Base-by-base conservation (phyloP, 108 stramenopile species). In the Schizochytrium sp. region DNA sequence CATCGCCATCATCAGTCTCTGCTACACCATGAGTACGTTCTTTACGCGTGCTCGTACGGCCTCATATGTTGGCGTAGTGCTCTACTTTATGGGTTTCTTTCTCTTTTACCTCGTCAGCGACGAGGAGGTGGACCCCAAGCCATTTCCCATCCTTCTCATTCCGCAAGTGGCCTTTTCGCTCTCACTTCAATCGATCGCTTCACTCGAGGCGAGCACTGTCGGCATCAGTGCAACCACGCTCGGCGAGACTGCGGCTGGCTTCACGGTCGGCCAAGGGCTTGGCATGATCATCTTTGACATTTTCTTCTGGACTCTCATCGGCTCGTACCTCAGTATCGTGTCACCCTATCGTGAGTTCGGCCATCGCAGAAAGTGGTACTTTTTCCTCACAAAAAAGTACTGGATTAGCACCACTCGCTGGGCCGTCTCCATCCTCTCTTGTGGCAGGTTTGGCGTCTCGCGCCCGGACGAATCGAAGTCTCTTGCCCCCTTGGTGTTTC, bases 81-180 rank as follows among this genome's bases (percentile, higher is more conserved):
- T 94, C n/a, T 94, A 93, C 89, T 93, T 94, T 55, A 93, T 90
- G 8, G 58, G 93, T 1, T 94, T 93, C 58, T 94, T 94, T 87
- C 92, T 93, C 29, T 93, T 90, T 57, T 93, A 92, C 89, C 90
- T 92, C 25, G 87, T 92, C 48, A 91, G 88, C 28, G 48, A 25
- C 28, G 51, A 21, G 51, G 76, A 83, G 48, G 0, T 53, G 19
- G 48, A 53, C n/a, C 51, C 48, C 5, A 89, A 87, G 76, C 88
- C 72, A 53, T 88, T 76, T 43, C 47, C 19, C 18, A 10, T 28
- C 5, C 25, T 87, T n/a, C 5, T 76, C 8, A 25, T 48, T 16
- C 88, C 53, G 44, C 57, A 89, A 14, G 76, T 57, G 19, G 5
- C 43, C 72, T 87, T 89, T 88, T 87, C 72, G 14, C 25, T 87